Evolutionary conservation across 768 basidiomycete genomes (phyloP), one percentile per base, ranked within the genome.

Genomic region (Mycena alexandri): DNA sequence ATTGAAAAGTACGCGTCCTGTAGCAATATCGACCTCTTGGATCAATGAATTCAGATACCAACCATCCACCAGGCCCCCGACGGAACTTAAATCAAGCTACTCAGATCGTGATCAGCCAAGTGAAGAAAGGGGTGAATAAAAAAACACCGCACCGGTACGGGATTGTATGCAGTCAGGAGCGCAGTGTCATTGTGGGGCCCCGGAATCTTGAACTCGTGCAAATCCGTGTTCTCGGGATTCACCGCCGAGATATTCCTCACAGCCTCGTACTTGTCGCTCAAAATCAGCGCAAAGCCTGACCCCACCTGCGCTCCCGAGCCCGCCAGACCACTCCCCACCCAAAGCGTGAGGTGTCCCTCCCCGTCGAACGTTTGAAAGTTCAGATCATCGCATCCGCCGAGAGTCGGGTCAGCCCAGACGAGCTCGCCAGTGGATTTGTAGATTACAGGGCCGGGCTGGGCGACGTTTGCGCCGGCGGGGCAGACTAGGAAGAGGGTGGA

Each of bases 321-420:
- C 6, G 57, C 22, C 21, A 33, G 36, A 4, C 66, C 66, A 5
- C 12, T 21, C 16, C 66, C 66, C 11, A 61, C 44, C 66, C 66
- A 67, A 14, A 67, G 21, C 0, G 66, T 67, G 6, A 67, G 66
- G 41, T 61, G 54, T 33, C 42, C 29, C 41, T 61, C 8, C 1
- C 66, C 66, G 13, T 50, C 44, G n/a, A 21, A 67, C 5, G 36
- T 67, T 22, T 67, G 66, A 12, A 43, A 43, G 54, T 67, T 62
- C 24, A 67, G 60, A 25, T 67, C 34, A 12, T 24, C 21, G 51
- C 60, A 67, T 3, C 4, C 16, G 10, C 53, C 66, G 47, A 67
- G n/a, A 12, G 44, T 41, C 0, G 54, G 54, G 13, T 67, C 60
- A 16, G 66, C 33, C 66, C 66, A 67, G 21, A 67, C 66, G 46